phyloP scores from a whole-genome alignment of 805 yeast species.

The Wickerhamomyces canadensis region DNA sequence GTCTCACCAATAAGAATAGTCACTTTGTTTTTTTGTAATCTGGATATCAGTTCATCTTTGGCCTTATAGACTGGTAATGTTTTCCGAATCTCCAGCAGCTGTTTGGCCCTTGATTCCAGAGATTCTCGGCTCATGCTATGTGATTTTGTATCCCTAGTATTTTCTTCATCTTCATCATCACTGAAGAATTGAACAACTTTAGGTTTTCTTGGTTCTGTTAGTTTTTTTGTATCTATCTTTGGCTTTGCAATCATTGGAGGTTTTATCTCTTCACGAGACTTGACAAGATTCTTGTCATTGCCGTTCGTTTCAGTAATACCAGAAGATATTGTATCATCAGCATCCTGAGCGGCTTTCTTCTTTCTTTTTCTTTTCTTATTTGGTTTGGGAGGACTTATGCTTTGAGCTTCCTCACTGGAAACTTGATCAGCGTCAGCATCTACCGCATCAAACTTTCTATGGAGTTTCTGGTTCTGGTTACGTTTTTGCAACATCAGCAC shows the following conservation, averaged over 20 bases:
- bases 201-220: slow-evolving; percentile 4
- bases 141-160: slow-evolving; percentile 14
- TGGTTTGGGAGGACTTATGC: background rate
- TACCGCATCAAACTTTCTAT: slow-evolving; percentile 1
- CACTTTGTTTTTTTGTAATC: slow-evolving; percentile 53
- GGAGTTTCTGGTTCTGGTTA: slow-evolving; percentile 1
- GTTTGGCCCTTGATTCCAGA: slow-evolving; percentile 32
- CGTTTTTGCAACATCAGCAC: too few species aligned
- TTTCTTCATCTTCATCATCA: slow-evolving; percentile 31
- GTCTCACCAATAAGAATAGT: slow-evolving; percentile 91
- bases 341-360: background rate
- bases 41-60: slow-evolving; percentile 53
- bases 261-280: too few species aligned
- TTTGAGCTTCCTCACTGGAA: background rate
- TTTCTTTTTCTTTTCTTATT: slow-evolving; percentile 1
- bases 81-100: slow-evolving; percentile 46
- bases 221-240: slow-evolving; percentile 7
- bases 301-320: background rate
- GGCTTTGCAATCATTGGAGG: slow-evolving; percentile 6
- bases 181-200: slow-evolving; percentile 32
- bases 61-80: slow-evolving; percentile 74
- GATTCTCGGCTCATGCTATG: slow-evolving; percentile 19
- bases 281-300: too few species aligned
- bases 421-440: background rate
- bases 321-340: slow-evolving; percentile 3